Evolutionary conservation across 345 rosid genomes (phyloP).

Genomic region (Eucalyptus sideroxylon): DNA sequence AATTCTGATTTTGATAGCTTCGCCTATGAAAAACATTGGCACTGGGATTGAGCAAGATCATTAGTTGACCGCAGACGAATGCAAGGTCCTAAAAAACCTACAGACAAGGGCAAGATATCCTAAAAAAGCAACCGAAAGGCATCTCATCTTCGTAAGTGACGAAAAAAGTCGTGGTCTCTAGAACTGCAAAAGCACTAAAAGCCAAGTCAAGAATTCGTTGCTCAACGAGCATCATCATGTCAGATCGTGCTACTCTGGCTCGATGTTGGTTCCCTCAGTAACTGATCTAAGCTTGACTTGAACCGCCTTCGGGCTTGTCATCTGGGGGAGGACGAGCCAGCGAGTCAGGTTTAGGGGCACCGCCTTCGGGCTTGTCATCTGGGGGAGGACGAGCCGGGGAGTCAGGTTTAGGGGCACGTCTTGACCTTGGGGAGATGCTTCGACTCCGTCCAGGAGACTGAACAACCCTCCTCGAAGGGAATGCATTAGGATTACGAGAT

Average conservation of each 20-base stretch:
- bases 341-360: too few relatives aligned
- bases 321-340: too few relatives aligned
- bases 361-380: too few relatives aligned
- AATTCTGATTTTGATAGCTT: not conserved
- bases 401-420: too few relatives aligned
- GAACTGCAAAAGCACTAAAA: not conserved
- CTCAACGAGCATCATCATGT: not conserved
- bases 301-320: too few relatives aligned
- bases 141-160: not conserved
- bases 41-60: not conserved
- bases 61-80: not conserved
- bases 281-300: too few relatives aligned
- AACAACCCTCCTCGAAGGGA: slow-evolving; percentile 37
- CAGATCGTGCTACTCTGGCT: not conserved
- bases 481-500: slow-evolving; percentile 64
- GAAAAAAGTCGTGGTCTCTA: not conserved
- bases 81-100: too few relatives aligned
- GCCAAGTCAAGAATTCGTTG: not conserved
- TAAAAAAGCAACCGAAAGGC: not conserved
- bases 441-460: not conserved
- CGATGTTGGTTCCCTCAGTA: not conserved
- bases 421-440: too few relatives aligned
- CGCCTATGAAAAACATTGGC: not conserved
- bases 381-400: too few relatives aligned
- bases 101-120: not conserved